phyloP scores from a whole-genome alignment of 1,139 yeast genomes.

The Protomyces gravidus region DNA sequence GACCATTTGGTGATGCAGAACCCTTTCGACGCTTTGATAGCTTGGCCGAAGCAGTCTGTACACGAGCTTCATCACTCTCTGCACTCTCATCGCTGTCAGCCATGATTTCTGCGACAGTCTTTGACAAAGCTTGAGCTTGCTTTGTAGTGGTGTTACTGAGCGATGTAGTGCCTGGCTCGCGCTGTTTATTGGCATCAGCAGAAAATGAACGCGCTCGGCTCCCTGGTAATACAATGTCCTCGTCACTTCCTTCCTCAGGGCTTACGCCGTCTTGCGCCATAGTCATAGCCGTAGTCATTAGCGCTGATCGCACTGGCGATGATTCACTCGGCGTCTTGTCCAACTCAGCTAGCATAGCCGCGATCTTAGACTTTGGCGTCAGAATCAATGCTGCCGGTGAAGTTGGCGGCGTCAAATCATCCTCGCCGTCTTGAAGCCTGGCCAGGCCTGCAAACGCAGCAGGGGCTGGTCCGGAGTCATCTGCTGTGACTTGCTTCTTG shows the following conservation, averaged over 20 bases:
- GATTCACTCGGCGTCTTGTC: not conserved
- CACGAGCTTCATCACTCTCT: not conserved
- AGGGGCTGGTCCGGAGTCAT: not conserved
- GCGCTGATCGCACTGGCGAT: not conserved
- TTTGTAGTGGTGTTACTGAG: not conserved
- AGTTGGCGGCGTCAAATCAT: conserved; percentile 7
- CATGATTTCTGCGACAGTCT: conserved; percentile 10
- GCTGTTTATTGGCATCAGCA: not conserved
- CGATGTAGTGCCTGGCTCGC: not conserved
- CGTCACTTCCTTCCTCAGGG: not conserved
- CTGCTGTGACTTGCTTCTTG: not conserved
- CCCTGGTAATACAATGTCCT: not conserved
- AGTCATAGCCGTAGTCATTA: not conserved
- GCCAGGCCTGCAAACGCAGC: too few species aligned
- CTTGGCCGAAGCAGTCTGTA: not conserved
- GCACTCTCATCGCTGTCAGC: not conserved
- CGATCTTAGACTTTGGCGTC: conserved; percentile 4
- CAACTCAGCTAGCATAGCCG: conserved; percentile 7
- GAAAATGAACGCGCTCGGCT: not conserved
- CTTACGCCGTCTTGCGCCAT: too few species aligned
- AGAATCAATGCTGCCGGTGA: not conserved
- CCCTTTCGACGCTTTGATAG: not conserved
- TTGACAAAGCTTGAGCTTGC: not conserved
- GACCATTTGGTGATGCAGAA: not conserved
- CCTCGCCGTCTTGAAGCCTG: not conserved